phyloP scores from a whole-genome alignment of 2,329 filamentous ascomycete genomes.

The Coccinonectria pachysandricola region DNA sequence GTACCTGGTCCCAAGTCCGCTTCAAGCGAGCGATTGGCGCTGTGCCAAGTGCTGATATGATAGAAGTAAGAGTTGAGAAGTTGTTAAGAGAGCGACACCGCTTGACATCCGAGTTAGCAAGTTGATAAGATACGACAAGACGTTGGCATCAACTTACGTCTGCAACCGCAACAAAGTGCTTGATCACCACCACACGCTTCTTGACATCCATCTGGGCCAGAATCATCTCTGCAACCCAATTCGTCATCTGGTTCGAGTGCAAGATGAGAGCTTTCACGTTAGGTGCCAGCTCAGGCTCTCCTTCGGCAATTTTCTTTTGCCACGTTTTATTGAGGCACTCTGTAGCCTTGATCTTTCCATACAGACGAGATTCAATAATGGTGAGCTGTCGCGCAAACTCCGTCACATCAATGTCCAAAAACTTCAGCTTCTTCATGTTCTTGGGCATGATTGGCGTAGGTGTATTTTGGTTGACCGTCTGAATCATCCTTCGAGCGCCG shows the following conservation, averaged over 20 bases:
- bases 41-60: constrained; percentile 90
- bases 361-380: constrained; percentile 89
- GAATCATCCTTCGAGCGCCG: constrained; percentile 73
- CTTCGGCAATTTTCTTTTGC: constrained; percentile 85
- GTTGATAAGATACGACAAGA: neutral
- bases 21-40: constrained; percentile 90
- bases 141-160: constrained; percentile 72
- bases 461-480: constrained; percentile 72
- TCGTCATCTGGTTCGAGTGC: constrained; percentile 97
- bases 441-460: constrained; percentile 89
- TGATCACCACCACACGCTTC: constrained; percentile 93
- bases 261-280: constrained; percentile 96
- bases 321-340: constrained; percentile 98
- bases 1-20: constrained; percentile 89
- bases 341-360: constrained; percentile 89
- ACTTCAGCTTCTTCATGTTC: constrained; percentile 99
- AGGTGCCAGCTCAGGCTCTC: constrained; percentile 73
- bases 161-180: constrained; percentile 92
- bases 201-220: constrained; percentile 88
- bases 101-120: constrained; percentile 32
- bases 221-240: constrained; percentile 99
- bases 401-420: constrained; percentile 88
- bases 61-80: constrained; percentile 93
- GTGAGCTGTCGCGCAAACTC: constrained; percentile 98
- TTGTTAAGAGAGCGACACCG: constrained; percentile 94